Base-by-base conservation (phyloP, 2,329 filamentous ascomycete genomes). In the Exophiala oligosperma region DNA sequence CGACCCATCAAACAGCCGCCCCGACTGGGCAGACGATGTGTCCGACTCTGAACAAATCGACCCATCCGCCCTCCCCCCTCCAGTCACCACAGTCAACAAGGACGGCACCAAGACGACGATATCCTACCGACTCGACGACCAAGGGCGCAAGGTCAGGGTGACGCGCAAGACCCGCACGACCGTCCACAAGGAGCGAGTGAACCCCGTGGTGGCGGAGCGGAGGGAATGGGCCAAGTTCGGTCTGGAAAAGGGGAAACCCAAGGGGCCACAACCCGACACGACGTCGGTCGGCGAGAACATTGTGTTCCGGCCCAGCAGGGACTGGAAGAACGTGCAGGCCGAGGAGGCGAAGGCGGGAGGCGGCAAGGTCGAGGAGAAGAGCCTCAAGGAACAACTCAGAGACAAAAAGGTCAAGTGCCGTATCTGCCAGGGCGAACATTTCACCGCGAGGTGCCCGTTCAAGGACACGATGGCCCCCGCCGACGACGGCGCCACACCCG, bases 391-490 rank as follows among this genome's bases (percentile, higher is more conserved):
- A 63, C 79, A 83, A 70, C 83, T 97, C 72, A 96, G 94, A 85
- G 92, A 97, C 81, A 96, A 97, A 86, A 95, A 97, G 82, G 95
- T 99, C 83, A 97, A 97, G 85, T 99, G 94, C 79, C 90, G 94
- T 84, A 97, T 99, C 74, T 99, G 94, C 81, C 90, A 88, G 74
- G 94, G 93, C 73, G 94, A 99, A 82, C 94, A 99, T 86, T 99
- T 97, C 83, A 99, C 94, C 43, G 93, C 93, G 67, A 89, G 94
- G 76, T 99, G 94, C 86, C 94, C 94, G 37, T 99, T 96, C 88
- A 99, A 97, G 83, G 94, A 97, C 75, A 99, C 93, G 69, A 97
- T 99, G 92, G 92, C 93, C 37, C 94, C 79, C 5, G 75, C 80
- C 57, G 78, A 79, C 43, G 79, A 80, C 66, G 62, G 73, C 21